Conservation (phyloP, 495 filamentous ascomycete species). For the Aspergillus coremiiformis region DNA sequence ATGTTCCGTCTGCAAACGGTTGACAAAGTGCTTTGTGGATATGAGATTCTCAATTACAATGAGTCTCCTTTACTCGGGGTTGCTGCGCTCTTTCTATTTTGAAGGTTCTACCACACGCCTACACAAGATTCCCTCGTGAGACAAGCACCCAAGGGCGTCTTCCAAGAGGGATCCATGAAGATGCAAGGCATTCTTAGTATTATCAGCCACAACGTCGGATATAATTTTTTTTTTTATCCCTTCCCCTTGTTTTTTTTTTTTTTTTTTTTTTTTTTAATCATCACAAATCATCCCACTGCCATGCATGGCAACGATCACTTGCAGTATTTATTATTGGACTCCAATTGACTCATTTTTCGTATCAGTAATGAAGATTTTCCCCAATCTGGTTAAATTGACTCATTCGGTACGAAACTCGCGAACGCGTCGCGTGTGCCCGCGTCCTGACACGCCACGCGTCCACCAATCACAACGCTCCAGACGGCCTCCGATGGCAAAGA, state of each 20-base stretch:
- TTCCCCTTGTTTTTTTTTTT: too few species aligned
- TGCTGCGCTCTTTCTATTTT: conserved; percentile 2
- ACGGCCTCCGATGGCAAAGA: too few species aligned
- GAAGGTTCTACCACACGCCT: conserved; percentile 12
- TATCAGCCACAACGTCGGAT: too few species aligned
- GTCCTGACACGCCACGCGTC: conserved; percentile 14
- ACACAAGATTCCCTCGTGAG: too few species aligned
- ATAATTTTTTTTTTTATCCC: too few species aligned
- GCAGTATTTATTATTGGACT: background rate
- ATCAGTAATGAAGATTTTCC: too few species aligned
- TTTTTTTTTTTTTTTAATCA: too few species aligned
- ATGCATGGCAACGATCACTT: conserved; percentile 7
- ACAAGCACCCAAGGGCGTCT: conserved; percentile 18
- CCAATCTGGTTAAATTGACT: conserved; percentile 10
- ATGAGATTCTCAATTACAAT: background rate
- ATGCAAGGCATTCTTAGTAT: too few species aligned
- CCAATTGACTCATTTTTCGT: background rate
- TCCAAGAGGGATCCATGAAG: conserved; percentile 14
- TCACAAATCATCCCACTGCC: background rate
- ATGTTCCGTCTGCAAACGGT: conserved; percentile 12
- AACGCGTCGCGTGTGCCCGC: conserved; percentile 13
- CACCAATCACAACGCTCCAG: conserved; percentile 13
- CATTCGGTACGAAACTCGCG: background rate
- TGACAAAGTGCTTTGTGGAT: background rate
- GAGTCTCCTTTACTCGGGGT: conserved; percentile 1